Evolutionary conservation across 2,329 filamentous ascomycete genomes (phyloP), one percentile per base, ranked within the genome.

Genomic region (Fusarium nisikadoi): DNA sequence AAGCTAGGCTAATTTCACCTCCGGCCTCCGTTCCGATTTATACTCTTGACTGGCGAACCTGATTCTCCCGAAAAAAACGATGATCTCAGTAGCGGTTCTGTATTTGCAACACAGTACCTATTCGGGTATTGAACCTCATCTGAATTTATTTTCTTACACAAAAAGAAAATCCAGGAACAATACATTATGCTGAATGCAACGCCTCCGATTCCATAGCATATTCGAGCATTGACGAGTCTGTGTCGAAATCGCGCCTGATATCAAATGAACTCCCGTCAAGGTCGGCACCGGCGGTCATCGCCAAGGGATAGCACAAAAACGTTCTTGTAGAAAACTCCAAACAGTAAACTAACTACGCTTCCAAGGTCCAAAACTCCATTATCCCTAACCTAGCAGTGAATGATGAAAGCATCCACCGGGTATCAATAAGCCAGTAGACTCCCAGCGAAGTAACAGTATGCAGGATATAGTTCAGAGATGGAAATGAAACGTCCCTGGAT

Each of bases 361-460:
- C 23, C 52, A 36, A 29, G 39, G 43, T 31, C 38, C 49, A 8
- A 63, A 62, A 72, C 65, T 60, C 62, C 70, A 47, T 47, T 60
- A 58, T 59, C 47, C 65, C 58, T 27, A 46, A 41, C 35, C 38
- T 27, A 60, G 25, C 29, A 46, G 53, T 45, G 35, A 53, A 56
- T 52, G 49, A 62, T 58, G 61, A 67, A 46, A 47, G 35, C 49
- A 25, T 55, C 60, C 66, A 33, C 62, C 58, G 58, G 70, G 70
- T 73, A 73, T 73, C 62, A 47, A 71, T 71, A 35, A 59, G 45
- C 49, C 63, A 64, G 56, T 43, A 62, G 62, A 60, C 60, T 59
- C 67, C 58, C 42, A 42, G 43, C 36, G 36, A 68, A 54, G 29
- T 39, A 59, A 60, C 20, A 56, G 39, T 19, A 39, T 53, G 45